A percentile compares a stretch with the other conserved stretches of the same genome.
Conservation (phyloP, 225 moss, liverwort and hornwort species). For the Pleurozium schreberi region DNA sequence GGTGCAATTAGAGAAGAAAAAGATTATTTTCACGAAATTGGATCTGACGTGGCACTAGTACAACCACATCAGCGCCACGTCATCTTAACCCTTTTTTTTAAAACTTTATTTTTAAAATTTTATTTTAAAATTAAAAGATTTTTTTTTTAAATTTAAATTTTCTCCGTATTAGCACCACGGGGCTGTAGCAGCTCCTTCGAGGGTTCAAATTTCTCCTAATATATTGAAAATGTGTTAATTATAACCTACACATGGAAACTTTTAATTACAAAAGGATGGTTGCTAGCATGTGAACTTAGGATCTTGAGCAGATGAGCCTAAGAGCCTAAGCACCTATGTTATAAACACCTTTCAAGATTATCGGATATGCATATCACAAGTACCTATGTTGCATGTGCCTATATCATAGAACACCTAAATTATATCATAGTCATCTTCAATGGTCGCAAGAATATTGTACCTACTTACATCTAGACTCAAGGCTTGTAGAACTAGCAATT, state of each 20-base stretch:
- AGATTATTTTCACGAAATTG: too few relatives aligned
- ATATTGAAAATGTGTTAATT: too few relatives aligned
- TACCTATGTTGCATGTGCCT: background rate
- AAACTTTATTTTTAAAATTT: too few relatives aligned
- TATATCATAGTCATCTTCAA: accelerated
- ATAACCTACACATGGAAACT: background rate
- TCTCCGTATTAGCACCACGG: too few relatives aligned
- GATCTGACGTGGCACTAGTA: too few relatives aligned
- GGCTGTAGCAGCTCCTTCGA: too few relatives aligned
- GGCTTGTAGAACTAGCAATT: accelerated
- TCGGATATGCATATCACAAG: accelerated
- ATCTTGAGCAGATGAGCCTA: background rate
- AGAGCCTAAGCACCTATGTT: background rate
- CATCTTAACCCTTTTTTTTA: too few relatives aligned
- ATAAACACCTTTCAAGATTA: background rate
- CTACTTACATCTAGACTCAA: background rate
- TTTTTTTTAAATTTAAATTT: too few relatives aligned
- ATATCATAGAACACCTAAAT: background rate
- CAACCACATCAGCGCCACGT: too few relatives aligned
- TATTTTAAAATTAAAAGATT: too few relatives aligned
- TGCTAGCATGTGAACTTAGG: background rate
- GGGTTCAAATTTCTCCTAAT: too few relatives aligned
- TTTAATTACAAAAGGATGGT: background rate
- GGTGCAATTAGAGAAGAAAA: too few relatives aligned
- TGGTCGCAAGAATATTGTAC: accelerated